Base-by-base conservation (phyloP, 2,329 filamentous ascomycete genomes). In the Epichloe sp. region DNA sequence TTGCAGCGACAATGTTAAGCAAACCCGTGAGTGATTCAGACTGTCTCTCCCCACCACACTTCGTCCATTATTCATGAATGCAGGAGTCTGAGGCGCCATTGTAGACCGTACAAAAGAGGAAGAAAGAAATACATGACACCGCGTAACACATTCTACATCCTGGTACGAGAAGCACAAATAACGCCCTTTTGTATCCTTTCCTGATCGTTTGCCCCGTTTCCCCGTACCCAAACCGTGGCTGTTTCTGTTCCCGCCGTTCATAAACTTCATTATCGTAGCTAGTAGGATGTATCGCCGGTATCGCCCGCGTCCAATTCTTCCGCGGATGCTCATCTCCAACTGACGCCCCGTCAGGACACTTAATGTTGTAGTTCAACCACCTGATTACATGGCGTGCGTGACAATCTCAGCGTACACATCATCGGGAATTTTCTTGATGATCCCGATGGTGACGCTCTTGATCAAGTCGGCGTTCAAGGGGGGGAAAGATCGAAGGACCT, bases 391-490 rank as follows among this genome's bases (percentile, higher is more conserved):
- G 6, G 91, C 91, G 66, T 98, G 93, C 41, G 78, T 76, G 48
- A 96, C 83, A 61, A 98, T 88, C 65, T 95, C 88, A 48, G 85
- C 82, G 63, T 96, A 98, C 46, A 97, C 76, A 57, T 94, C 86
- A 55, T 89, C 82, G 2, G 93, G 91, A 50, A 98, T 89, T 73
- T 90, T 93, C 59, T 85, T 83, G 52, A 95, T 85, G 60, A 96
- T 85, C 49, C 84, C 83, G 58, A 96, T 82, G 0, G 91, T 91
- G 52, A 94, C 79, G 44, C 82, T 82, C 65, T 94, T 93, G 61
- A 95, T 86, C 57, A 85, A 82, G 59, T 88, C 84, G 4, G 90
- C 86, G 58, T 95, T 83, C 26, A 96, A 74, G 4, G 85, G 90
- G 23, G 90, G 90, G 59, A 96, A 88, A 2, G 86, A 90, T 52